Evolutionary conservation across 352 stramenopile species (phyloP).

Genomic region (Pythium rhizo-oryzae): DNA sequence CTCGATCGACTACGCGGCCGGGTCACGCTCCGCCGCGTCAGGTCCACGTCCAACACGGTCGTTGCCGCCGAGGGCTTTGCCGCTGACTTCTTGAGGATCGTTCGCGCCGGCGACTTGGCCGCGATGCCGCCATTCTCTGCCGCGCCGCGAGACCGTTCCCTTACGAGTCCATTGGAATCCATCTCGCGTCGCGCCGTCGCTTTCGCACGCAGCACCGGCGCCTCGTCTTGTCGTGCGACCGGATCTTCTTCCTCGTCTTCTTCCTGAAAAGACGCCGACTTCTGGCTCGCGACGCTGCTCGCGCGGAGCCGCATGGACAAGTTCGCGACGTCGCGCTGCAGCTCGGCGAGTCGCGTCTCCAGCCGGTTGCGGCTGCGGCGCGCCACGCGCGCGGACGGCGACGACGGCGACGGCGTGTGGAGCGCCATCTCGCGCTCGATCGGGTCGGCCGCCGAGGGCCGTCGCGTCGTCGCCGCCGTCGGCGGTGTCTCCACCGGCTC

Average conservation of each 20-base stretch:
- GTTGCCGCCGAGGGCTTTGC: no score
- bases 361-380: constrained; percentile 51
- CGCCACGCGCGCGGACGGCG: background rate
- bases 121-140: background rate
- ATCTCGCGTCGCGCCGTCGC: background rate
- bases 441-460: no score
- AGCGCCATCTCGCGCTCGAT: background rate
- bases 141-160: no score
- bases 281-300: constrained; percentile 32
- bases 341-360: constrained; percentile 67
- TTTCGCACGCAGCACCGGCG: background rate
- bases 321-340: constrained; percentile 74
- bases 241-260: constrained; percentile 4
- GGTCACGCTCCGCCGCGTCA: background rate
- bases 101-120: constrained; percentile 24
- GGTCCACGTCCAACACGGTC: background rate
- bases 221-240: background rate
- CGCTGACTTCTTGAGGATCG: constrained; percentile 27
- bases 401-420: constrained; percentile 38
- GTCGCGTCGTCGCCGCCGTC: background rate
- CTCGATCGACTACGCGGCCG: background rate
- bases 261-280: constrained; percentile 27
- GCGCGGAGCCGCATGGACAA: constrained; percentile 70
- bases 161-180: background rate
- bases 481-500: constrained; percentile 26